Percentiles rank a stretch among this genome's conserved stretches.
Conservation (phyloP, 164 flowering plant genomes). For the Echeveria elegans region DNA sequence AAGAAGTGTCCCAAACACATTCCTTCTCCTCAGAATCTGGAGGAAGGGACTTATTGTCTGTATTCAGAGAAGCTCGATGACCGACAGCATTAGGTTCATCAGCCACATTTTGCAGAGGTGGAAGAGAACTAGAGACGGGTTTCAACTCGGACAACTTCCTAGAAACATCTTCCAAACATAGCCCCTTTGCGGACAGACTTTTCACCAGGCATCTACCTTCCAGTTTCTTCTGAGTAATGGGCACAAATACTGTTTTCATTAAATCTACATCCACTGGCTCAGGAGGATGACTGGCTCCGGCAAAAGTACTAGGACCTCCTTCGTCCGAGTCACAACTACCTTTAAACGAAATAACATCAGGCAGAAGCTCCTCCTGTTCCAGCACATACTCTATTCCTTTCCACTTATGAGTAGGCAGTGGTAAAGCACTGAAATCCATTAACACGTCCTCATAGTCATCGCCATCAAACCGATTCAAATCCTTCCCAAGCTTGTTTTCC, state of each 20-base stretch:
- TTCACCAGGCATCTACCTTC: constrained; percentile 52
- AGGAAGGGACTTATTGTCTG: constrained; percentile 36
- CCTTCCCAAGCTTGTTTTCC: constrained; percentile 16
- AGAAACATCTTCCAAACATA: constrained; percentile 55
- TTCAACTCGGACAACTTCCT: constrained; percentile 17
- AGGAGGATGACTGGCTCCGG: constrained; percentile 83
- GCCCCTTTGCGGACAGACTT: constrained; percentile 63
- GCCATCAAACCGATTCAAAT: constrained; percentile 12
- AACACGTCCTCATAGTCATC: constrained; percentile 16
- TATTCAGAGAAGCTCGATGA: constrained; percentile 47
- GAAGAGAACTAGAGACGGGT: constrained; percentile 17
- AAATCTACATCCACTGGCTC: constrained; percentile 71
- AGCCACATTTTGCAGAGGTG: constrained; percentile 44
- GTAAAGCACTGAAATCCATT: constrained; percentile 20
- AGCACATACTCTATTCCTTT: constrained; percentile 45
- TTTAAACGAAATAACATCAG: constrained; percentile 30
- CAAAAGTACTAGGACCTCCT: constrained; percentile 45
- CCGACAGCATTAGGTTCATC: constrained; percentile 54
- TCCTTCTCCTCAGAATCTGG: constrained; percentile 68
- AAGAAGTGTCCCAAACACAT: constrained; percentile 91
- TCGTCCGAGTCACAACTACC: constrained; percentile 57
- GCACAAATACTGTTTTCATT: constrained; percentile 58
- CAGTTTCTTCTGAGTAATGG: constrained; percentile 47
- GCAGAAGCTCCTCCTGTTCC: constrained; percentile 34
- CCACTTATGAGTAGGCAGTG: constrained; percentile 20